These are phyloP conservation scores for Coemansia sp. DNA, from an alignment of 192 early-diverging fungal genomes.

Conservation along the genomic window DNA sequence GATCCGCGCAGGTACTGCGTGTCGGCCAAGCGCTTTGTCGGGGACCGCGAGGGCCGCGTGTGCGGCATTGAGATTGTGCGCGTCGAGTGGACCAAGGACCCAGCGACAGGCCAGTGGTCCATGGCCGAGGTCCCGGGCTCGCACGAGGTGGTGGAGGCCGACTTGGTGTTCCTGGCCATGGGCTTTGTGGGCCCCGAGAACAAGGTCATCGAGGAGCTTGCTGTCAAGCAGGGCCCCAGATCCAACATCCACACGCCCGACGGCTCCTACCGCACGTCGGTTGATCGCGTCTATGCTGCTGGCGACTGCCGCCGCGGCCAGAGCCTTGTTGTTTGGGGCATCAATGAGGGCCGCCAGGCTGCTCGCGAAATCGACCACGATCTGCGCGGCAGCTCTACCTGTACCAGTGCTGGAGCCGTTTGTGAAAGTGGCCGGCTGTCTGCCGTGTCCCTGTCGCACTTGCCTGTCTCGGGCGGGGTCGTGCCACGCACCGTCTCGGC, in stretches of 20 bases:
- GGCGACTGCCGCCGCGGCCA: constrained; percentile 97
- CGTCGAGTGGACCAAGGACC: constrained; percentile 93
- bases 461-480: constrained; percentile 89
- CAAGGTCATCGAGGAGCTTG: constrained; percentile 72
- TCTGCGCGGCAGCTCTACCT: constrained; percentile 68
- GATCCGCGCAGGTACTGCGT: constrained; percentile 96
- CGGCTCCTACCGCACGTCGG: constrained; percentile 73
- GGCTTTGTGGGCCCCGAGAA: constrained; percentile 94
- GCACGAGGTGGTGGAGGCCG: constrained; percentile 80
- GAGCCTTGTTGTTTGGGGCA: constrained; percentile 95
- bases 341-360: constrained; percentile 94
- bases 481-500: constrained; percentile 53
- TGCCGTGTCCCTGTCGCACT: constrained; percentile 65
- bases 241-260: constrained; percentile 79
- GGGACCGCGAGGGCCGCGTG: constrained; percentile 72
- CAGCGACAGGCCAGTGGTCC: constrained; percentile 63
- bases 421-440: no score
- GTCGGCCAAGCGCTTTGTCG: constrained; percentile 92
- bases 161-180: constrained; percentile 92
- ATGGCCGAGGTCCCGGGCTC: constrained; percentile 88
- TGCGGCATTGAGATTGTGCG: constrained; percentile 90
- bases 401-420: no score
- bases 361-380: constrained; percentile 87
- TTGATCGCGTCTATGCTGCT: constrained; percentile 86
- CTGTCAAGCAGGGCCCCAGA: constrained; percentile 68